Percentiles rank a stretch among this genome's conserved stretches.
These are phyloP conservation scores for Symmetrospora coprosmae DNA, from an alignment of 768 basidiomycete species.

Conservation along the genomic window DNA sequence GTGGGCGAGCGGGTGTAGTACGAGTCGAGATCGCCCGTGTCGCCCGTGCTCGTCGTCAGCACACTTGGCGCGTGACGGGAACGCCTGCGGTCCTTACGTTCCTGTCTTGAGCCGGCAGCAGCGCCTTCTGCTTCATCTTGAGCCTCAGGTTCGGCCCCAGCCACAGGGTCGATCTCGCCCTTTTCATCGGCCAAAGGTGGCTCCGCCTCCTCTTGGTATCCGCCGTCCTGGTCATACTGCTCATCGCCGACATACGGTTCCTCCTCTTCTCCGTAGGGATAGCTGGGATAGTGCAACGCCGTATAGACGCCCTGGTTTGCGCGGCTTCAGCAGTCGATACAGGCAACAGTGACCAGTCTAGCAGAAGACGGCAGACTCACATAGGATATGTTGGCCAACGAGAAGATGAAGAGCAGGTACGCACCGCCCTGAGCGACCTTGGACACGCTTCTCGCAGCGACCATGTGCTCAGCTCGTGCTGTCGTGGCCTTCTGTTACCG, in stretches of 20 bases:
- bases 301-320: background rate
- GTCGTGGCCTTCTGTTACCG: no score
- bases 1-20: background rate
- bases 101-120: background rate
- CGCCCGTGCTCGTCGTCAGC: background rate
- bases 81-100: background rate
- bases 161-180: background rate
- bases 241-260: background rate
- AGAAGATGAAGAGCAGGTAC: slow-evolving; percentile 3
- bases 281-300: background rate
- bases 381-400: background rate
- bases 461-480: background rate
- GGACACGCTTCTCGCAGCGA: background rate
- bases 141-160: background rate
- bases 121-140: background rate
- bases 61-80: background rate
- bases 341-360: no score
- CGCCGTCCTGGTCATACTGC: background rate
- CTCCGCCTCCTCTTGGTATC: background rate
- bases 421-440: background rate
- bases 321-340: background rate
- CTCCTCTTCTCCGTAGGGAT: background rate
- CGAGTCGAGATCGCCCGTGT: background rate
- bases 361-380: background rate
- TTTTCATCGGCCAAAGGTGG: background rate